Evolutionary conservation across 1,284 basidiomycete genomes (phyloP), one percentile per base, ranked within the genome.

Genomic region (Trichosporon ovoides): DNA sequence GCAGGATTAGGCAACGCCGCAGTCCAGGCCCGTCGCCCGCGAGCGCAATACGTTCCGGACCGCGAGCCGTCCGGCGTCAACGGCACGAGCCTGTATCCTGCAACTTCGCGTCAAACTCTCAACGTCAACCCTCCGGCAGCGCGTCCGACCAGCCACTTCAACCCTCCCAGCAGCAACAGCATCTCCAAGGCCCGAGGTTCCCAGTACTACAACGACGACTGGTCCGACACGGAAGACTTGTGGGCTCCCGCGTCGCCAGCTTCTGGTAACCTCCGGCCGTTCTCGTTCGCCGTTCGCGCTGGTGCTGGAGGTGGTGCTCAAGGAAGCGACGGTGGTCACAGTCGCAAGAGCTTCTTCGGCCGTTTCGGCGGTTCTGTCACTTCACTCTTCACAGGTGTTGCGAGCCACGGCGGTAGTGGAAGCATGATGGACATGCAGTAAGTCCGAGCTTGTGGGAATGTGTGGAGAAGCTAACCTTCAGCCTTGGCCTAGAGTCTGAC

Each of bases 371-470:
- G 61, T 77, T 87, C 69, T 81, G 87, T 63, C 82, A 78, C 87
- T 5, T 84, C 87, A 61, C 89, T 93, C 80, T 90, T 93, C 71
- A 88, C 87, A 3, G 84, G 88, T 71, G 43, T 22, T n/a, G 43
- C 22, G n/a, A 86, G 83, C 76, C 88, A 89, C 65, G 80, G 87
- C 59, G 87, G 86, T 59, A 80, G 85, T 53, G 90, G 89, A 7
- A 83, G 91, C 70, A 91, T 93, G 89, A 81, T 92, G 71, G 88
- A 93, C 73, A 92, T 93, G 91, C 91, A 93, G 90, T 92, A 78
- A 70, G 89, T 86, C 22, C 4, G 9, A n/a, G 11, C 14, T 18
- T n/a, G 12, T n/a, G 2, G 2, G 13, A 19, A 13, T 22, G 18
- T 18, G 10, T n/a, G 50, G 1, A 7, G 7, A 19, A 20, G 53